Base-by-base conservation (phyloP, 1,284 basidiomycete genomes). In the Entoloma clypeatum region DNA sequence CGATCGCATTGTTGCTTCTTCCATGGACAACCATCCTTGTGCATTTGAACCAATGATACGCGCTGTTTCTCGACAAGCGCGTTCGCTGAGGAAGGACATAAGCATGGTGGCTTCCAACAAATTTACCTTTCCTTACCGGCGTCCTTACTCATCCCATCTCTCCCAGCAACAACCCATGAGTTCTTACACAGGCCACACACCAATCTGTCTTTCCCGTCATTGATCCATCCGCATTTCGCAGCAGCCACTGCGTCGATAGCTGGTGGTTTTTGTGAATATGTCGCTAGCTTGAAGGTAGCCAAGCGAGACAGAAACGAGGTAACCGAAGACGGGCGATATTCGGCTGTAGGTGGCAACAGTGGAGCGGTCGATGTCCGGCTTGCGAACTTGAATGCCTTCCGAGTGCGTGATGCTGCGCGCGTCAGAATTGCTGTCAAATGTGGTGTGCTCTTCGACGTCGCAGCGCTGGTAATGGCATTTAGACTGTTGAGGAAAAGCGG, bases 21-120 rank as follows among this genome's bases (percentile, higher is more conserved):
- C 87, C 87, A 90, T 2, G 87, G 87, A 55, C 86, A 90, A 1
- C 84, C 82, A 39, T 78, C 69, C 57, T 87, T 88, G 57, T 90
- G 87, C 56, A 72, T 72, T 9, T 77, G 72, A 1, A 88, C 75
- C 6, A 90, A 63, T 27, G 73, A 74, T 3, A 56, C 48, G 5
- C 72, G 71, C 56, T 90, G 87, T 54, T 82, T 88, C 57, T 86
- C 83, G 22, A 86, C 64, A 44, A 89, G 65, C 10, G 77, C 57
- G 57, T 74, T 78, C 29, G 79, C 86, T 86, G 51, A 54, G 38
- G 18, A 29, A 17, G 34, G 2, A 27, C 54, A 7, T 58, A 32
- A 48, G 36, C 11, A 30, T 39, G 10, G n/a, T 45, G 34, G 35
- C 25, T n/a, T 33, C 10, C 4, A 8, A n/a, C 30, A 33, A 39